Percentiles rank a stretch among this genome's conserved stretches.
phyloP scores from a whole-genome alignment of 176 grass and related monocot genomes.

The Eragrostis curvula region DNA sequence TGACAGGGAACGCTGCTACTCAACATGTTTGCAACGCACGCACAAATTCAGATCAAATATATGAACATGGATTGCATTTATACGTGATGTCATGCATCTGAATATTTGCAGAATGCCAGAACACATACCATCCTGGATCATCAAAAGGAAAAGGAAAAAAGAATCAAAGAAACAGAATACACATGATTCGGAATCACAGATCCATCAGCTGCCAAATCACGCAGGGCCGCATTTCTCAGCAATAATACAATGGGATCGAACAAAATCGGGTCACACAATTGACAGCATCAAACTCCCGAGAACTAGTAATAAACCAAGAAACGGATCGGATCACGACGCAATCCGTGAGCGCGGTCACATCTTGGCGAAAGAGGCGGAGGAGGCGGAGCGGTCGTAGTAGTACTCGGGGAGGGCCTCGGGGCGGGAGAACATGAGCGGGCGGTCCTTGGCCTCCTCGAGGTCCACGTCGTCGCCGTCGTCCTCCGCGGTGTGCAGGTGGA shows the following conservation, averaged over 20 bases:
- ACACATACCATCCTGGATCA: not conserved
- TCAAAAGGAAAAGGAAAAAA: not conserved
- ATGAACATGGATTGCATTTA: not conserved
- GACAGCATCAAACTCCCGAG: not conserved
- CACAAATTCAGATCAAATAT: not conserved
- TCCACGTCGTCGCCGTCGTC: slow-evolving; percentile 71
- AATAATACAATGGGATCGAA: not conserved
- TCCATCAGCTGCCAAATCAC: not conserved
- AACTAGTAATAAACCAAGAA: slow-evolving; percentile 7
- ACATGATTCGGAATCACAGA: slow-evolving; percentile 17
- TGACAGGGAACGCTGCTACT: not conserved
- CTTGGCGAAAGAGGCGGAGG: slow-evolving; percentile 52
- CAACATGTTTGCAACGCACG: not conserved
- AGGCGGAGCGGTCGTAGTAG: slow-evolving; percentile 52
- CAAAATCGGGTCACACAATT: not conserved
- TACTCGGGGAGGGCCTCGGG: slow-evolving; percentile 52
- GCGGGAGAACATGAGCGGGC: slow-evolving; percentile 66
- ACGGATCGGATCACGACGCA: not conserved
- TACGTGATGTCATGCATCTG: not conserved
- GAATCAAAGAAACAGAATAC: slow-evolving; percentile 1
- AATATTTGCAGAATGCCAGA: not conserved
- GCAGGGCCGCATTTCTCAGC: not conserved
- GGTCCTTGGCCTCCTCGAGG: slow-evolving; percentile 69
- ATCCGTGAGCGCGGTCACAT: slow-evolving; percentile 38
- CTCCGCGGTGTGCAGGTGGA: slow-evolving; percentile 78